Evolutionary conservation across 495 filamentous ascomycete genomes (phyloP).

Genomic region (Aspergillus asperescens): DNA sequence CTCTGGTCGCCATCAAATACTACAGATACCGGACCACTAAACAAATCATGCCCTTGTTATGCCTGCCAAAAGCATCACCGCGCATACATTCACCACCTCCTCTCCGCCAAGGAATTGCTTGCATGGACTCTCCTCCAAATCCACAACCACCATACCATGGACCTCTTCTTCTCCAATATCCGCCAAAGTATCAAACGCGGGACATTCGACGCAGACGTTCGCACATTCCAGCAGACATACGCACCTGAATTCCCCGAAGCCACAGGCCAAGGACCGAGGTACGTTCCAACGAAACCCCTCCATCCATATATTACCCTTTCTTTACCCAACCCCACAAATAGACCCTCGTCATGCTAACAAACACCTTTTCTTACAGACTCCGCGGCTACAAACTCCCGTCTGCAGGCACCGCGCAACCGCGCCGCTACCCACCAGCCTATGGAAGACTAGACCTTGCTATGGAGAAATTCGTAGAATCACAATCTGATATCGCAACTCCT

Average conservation of each 20-base stretch:
- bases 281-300: too few relatives aligned
- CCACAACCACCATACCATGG: constrained; percentile 74
- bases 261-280: constrained; percentile 74
- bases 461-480: constrained; percentile 47
- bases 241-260: constrained; percentile 62
- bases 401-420: constrained; percentile 55
- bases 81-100: constrained; percentile 82
- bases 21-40: constrained; percentile 54
- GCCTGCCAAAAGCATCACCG: constrained; percentile 77
- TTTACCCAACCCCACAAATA: background rate
- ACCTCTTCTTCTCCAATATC: constrained; percentile 66
- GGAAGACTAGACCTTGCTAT: constrained; percentile 47
- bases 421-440: constrained; percentile 65
- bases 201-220: constrained; percentile 57
- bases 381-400: constrained; percentile 81
- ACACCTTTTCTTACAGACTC: constrained; percentile 38
- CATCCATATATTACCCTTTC: background rate
- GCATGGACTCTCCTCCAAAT: constrained; percentile 89
- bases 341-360: constrained; percentile 4
- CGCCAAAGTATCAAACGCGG: constrained; percentile 54
- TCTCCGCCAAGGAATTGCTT: constrained; percentile 89
- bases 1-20: constrained; percentile 61
- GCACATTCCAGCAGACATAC: constrained; percentile 57
- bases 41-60: constrained; percentile 67
- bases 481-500: constrained; percentile 44